Evolutionary conservation across 495 filamentous ascomycete genomes (phyloP).

Genomic region (Penicillium silybi): DNA sequence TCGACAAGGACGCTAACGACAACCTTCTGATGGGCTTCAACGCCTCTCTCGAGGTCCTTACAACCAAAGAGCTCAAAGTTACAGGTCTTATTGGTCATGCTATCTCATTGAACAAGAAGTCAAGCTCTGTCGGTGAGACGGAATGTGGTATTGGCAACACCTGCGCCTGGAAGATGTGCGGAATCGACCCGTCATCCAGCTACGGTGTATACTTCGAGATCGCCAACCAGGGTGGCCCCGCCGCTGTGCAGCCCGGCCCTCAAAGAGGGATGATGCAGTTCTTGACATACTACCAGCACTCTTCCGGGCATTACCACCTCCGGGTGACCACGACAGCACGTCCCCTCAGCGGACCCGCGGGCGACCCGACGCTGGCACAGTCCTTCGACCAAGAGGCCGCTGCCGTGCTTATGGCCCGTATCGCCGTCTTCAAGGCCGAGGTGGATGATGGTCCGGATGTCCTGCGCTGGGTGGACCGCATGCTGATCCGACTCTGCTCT

Average conservation of each 20-base stretch:
- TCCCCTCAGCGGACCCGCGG: constrained; percentile 88
- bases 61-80: constrained; percentile 97
- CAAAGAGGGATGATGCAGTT: constrained; percentile 98
- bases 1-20: constrained; percentile 93
- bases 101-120: constrained; percentile 96
- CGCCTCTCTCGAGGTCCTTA: constrained; percentile 91
- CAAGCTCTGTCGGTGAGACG: constrained; percentile 92
- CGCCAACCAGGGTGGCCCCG: constrained; percentile 85
- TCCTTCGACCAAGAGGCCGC: constrained; percentile 99
- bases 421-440: constrained; percentile 98
- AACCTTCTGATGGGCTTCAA: constrained; percentile 99
- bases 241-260: constrained; percentile 78
- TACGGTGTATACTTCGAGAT: constrained; percentile 98
- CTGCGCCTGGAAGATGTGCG: constrained; percentile 99
- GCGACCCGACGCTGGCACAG: constrained; percentile 95
- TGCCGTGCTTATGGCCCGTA: constrained; percentile 95
- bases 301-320: constrained; percentile 92
- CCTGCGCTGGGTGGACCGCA: constrained; percentile 95
- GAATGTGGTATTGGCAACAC: constrained; percentile 99
- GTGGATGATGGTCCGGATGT: constrained; percentile 99
- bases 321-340: constrained; percentile 91
- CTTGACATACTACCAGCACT: constrained; percentile 98
- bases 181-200: constrained; percentile 88
- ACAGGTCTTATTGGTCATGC: constrained; percentile 98
- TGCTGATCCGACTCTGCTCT: constrained; percentile 96